These are phyloP conservation scores for Karstenula rhodostoma DNA, from an alignment of 2,329 filamentous ascomycete species.

Conservation along the genomic window DNA sequence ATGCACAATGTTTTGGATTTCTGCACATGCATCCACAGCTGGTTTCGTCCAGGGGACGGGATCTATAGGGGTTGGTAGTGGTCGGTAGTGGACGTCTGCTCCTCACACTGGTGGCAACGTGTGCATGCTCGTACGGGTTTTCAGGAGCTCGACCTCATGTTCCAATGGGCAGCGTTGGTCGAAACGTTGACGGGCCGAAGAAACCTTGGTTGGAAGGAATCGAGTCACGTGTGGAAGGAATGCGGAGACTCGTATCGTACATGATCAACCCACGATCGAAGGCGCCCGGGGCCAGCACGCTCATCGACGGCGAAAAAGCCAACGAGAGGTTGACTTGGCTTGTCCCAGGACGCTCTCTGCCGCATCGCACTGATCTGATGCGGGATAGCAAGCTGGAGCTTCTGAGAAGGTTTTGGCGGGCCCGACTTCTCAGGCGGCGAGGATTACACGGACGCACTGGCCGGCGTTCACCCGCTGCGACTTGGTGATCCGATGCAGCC, in stretches of 20 bases:
- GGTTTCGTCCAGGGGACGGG: neutral
- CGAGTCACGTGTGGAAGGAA: neutral
- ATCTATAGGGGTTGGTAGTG: neutral
- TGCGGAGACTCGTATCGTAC: slow-evolving; percentile 3
- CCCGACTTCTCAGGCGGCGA: neutral
- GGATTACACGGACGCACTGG: slow-evolving; percentile 10
- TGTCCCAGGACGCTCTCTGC: neutral
- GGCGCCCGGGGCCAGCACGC: neutral
- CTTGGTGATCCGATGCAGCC: slow-evolving; percentile 13
- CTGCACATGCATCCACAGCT: neutral
- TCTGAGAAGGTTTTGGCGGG: slow-evolving; percentile 8
- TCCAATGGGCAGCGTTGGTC: neutral
- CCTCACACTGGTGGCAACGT: neutral
- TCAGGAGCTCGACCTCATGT: neutral
- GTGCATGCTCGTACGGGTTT: neutral
- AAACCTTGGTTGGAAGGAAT: neutral
- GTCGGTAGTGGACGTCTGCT: too few relatives aligned
- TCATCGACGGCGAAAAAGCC: neutral
- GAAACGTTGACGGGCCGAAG: neutral
- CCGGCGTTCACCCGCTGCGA: slow-evolving; percentile 12
- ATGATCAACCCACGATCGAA: neutral
- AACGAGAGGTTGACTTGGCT: neutral
- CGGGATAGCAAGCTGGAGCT: neutral
- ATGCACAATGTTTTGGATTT: neutral
- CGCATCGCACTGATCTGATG: neutral